Conservation (phyloP, 2,329 filamentous ascomycete genomes). For the Cyphellophora attinorum region DNA sequence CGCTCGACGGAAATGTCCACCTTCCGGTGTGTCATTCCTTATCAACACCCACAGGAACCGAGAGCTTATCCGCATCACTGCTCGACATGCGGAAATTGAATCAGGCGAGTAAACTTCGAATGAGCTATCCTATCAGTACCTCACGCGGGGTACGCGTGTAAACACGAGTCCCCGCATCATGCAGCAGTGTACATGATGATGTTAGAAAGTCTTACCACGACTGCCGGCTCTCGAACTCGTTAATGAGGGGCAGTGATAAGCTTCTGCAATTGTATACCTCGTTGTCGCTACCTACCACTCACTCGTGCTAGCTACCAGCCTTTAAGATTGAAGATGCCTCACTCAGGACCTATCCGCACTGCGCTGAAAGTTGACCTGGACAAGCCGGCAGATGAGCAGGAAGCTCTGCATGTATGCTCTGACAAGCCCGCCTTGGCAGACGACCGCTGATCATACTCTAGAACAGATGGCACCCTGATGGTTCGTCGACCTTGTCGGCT, state of each 20-base stretch:
- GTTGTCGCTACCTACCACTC: too few relatives aligned
- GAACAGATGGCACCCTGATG: slow-evolving; percentile 92
- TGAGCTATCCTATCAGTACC: slow-evolving; percentile 1
- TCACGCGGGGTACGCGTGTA: neutral
- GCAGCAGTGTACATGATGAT: neutral
- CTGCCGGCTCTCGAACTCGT: too few relatives aligned
- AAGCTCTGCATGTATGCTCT: slow-evolving; percentile 56
- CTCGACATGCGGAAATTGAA: too few relatives aligned
- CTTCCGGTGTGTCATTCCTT: neutral
- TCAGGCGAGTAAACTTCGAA: too few relatives aligned
- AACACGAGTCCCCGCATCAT: neutral
- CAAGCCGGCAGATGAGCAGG: slow-evolving; percentile 60
- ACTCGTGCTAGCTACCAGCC: too few relatives aligned
- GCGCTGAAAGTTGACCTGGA: slow-evolving; percentile 65
- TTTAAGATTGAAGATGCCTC: slow-evolving; percentile 1
- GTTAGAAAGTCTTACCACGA: too few relatives aligned
- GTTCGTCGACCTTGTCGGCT: slow-evolving; percentile 37
- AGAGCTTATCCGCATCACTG: too few relatives aligned
- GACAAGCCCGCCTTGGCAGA: too few relatives aligned
- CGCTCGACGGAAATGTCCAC: neutral
- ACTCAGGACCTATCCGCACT: slow-evolving; percentile 47
- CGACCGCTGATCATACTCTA: too few relatives aligned
- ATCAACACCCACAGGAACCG: too few relatives aligned
- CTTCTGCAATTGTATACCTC: too few relatives aligned
- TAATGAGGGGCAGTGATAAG: too few relatives aligned